phyloP scores from a whole-genome alignment of 306 rosid species.

The Rubus idaeus region DNA sequence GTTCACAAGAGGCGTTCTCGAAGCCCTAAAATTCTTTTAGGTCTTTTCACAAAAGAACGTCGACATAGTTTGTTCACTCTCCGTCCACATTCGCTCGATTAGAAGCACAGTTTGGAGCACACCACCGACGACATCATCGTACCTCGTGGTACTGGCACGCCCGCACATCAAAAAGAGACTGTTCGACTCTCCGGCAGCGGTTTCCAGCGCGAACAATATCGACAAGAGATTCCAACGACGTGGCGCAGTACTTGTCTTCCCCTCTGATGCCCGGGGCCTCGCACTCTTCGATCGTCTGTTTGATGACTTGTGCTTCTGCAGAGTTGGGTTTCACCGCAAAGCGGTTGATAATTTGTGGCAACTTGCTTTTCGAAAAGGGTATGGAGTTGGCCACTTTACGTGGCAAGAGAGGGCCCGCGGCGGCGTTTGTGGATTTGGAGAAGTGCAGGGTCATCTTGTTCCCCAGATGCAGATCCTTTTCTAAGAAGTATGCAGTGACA shows the following conservation, averaged over 20 bases:
- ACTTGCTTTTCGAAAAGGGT: slow-evolving; percentile 22
- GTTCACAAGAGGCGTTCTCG: too few species aligned
- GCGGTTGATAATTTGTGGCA: slow-evolving; percentile 19
- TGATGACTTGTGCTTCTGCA: slow-evolving; percentile 10
- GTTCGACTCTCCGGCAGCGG: too few species aligned
- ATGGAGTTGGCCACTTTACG: neutral
- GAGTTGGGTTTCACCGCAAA: slow-evolving; percentile 21
- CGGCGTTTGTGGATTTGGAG: neutral
- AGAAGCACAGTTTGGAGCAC: too few species aligned
- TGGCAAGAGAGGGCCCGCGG: neutral
- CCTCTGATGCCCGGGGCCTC: slow-evolving; percentile 23
- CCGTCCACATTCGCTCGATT: too few species aligned
- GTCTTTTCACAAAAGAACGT: too few species aligned
- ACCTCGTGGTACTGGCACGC: too few species aligned
- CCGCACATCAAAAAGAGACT: too few species aligned
- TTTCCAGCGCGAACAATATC: too few species aligned
- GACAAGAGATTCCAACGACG: slow-evolving; percentile 35
- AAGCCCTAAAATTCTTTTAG: too few species aligned
- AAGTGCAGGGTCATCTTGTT: slow-evolving; percentile 14
- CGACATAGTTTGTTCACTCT: too few species aligned
- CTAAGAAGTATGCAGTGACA: slow-evolving; percentile 14
- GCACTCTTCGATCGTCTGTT: slow-evolving; percentile 22
- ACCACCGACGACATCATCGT: too few species aligned
- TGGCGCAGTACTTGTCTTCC: slow-evolving; percentile 33
- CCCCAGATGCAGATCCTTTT: slow-evolving; percentile 11